Base-by-base conservation (phyloP, 768 basidiomycete species). In the Glaciozyma antarctica region DNA sequence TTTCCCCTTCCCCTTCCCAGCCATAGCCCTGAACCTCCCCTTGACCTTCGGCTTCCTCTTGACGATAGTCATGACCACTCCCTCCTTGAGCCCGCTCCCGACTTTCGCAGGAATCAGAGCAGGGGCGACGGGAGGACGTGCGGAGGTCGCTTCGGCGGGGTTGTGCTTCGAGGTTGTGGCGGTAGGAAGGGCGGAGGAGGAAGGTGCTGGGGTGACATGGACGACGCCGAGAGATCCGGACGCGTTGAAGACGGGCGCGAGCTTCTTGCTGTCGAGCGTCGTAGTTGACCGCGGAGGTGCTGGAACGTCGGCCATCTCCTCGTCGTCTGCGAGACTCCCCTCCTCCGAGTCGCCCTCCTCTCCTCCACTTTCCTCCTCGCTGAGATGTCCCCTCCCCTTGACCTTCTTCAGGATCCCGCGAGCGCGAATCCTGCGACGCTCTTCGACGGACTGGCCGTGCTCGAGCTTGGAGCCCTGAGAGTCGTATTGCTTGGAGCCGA, bases 401-500 rank as follows among this genome's bases (percentile, higher is more conserved):
- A 66, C 66, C 26, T 66, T 68, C 15, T 64, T 64, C 41, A 73
- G 64, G 28, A 68, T 65, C 32, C 54, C 62, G 28, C 68, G 66
- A 16, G 72, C 73, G 5, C 66, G 59, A 0, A 32, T 34, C 0
- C 68, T 51, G 38, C 68, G 63, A 21, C 69, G 58, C 12, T 65
- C 62, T 21, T 63, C 68, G 49, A 74, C 47, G 0, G 58, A 44
- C 2, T 61, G 57, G 4, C 58, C 61, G 26, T 70, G 66, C 56
- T 70, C 69, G 32, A 74, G 67, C 41, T 64, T 67, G 41, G 67
- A 59, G 41, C 62, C 65, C 24, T 70, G 69, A 3, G 88, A 86
- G 3, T 76, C 73, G 5, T 79, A 73, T 72, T 81, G 85, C 17
- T 87, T 86, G 2, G 90, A 86, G 21, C 91, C 90, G 61, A 95